phyloP scores from a whole-genome alignment of 176 grass and related monocot species.

The Carex myosuroides region DNA sequence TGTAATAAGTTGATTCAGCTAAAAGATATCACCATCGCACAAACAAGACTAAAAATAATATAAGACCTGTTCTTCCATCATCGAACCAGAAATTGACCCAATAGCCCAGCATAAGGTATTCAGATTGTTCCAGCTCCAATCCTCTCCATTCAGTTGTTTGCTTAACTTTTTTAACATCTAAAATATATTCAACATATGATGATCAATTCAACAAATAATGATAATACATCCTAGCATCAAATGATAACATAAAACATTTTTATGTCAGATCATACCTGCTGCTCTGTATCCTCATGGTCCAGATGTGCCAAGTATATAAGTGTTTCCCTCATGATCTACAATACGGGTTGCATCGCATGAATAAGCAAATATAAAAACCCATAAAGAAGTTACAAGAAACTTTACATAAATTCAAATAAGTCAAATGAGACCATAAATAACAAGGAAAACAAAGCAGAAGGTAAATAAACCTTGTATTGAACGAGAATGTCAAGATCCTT shows the following conservation, averaged over 20 bases:
- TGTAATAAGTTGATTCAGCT: not conserved
- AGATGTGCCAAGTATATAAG: constrained; percentile 97
- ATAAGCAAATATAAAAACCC: not conserved
- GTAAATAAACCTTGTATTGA: constrained; percentile 80
- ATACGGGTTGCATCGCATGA: not conserved
- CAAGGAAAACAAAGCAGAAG: not conserved
- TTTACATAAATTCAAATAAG: constrained; percentile 15
- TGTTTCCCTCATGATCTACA: constrained; percentile 99
- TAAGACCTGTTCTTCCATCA: constrained; percentile 97
- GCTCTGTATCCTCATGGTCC: constrained; percentile 98
- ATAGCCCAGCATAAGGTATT: constrained; percentile 99
- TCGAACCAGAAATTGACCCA: constrained; percentile 98
- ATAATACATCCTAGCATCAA: not conserved
- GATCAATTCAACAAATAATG: not conserved
- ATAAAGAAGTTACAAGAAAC: constrained; percentile 18
- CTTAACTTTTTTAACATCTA: constrained; percentile 97
- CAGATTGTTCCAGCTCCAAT: constrained; percentile 99
- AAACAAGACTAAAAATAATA: not conserved
- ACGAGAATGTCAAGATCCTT: constrained; percentile 99
- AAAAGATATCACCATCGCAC: not conserved
- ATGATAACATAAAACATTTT: not conserved
- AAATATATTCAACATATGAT: not conserved
- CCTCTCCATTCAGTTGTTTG: constrained; percentile 97
- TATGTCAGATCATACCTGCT: constrained; percentile 53
- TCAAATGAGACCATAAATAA: not conserved